Conservation (phyloP, 1,284 basidiomycete species). For the Cutaneotrichosporon cavernicola region DNA sequence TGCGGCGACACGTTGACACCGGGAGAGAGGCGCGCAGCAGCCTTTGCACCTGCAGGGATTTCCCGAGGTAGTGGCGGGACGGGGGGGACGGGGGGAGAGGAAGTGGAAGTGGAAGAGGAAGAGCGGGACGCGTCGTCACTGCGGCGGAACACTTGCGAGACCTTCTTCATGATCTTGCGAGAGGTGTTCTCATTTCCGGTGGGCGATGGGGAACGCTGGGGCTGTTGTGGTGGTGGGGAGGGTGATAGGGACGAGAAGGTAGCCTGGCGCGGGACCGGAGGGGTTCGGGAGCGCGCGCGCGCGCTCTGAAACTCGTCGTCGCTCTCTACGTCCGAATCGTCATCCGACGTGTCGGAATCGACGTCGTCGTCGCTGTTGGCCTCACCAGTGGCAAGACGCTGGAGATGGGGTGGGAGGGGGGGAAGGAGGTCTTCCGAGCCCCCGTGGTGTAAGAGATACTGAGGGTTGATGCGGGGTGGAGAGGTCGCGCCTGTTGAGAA, state of each 20-base stretch:
- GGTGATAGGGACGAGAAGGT: neutral
- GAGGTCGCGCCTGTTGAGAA: constrained; percentile 11
- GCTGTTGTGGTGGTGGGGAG: neutral
- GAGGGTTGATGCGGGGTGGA: constrained; percentile 35
- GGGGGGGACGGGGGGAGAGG: neutral
- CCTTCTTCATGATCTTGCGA: constrained; percentile 34
- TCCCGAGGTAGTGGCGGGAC: neutral
- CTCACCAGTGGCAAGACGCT: constrained; percentile 22
- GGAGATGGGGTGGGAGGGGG: constrained; percentile 29
- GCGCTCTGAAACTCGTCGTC: constrained; percentile 9
- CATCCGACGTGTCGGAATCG: constrained; percentile 24
- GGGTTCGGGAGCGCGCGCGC: neutral
- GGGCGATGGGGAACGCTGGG: neutral
- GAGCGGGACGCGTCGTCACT: constrained; percentile 4
- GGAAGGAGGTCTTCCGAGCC: constrained; percentile 20
- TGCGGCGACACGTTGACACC: constrained; percentile 7
- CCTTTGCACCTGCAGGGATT: neutral
- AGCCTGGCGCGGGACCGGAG: neutral
- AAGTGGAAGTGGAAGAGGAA: neutral
- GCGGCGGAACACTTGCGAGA: constrained; percentile 38
- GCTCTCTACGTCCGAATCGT: constrained; percentile 15
- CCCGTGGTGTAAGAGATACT: constrained; percentile 35
- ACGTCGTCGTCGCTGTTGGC: constrained; percentile 24
- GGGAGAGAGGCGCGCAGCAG: constrained; percentile 7
- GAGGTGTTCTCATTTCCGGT: neutral